Evolutionary conservation across 208 protist species (phyloP).

Genomic region (Porcisia hertigi): DNA sequence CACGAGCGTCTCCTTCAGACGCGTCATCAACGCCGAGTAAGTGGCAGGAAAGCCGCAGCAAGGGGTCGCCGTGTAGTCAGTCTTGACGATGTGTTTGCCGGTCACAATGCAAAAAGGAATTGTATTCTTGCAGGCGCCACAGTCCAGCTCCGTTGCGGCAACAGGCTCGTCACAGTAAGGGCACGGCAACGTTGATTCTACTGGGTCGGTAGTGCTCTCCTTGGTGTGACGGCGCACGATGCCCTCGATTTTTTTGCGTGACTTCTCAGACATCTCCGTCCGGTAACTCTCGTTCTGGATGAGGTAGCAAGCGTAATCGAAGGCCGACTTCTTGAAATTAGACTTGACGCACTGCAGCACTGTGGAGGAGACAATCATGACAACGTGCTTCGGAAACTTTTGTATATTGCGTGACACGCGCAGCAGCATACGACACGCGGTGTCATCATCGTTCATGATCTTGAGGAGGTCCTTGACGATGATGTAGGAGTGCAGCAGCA

Average conservation of each 20-base stretch:
- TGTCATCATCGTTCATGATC: slow-evolving; percentile 87
- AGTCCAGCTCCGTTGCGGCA: slow-evolving; percentile 92
- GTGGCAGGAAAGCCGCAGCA: slow-evolving; percentile 92
- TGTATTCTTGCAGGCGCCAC: slow-evolving; percentile 92
- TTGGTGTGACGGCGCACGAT: slow-evolving; percentile 92
- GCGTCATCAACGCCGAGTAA: slow-evolving; percentile 69
- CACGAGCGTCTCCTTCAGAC: slow-evolving; percentile 55
- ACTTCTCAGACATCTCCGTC: slow-evolving; percentile 90
- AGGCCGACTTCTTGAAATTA: slow-evolving; percentile 92
- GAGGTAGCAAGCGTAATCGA: slow-evolving; percentile 95
- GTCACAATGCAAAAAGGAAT: slow-evolving; percentile 96
- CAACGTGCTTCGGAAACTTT: slow-evolving; percentile 94
- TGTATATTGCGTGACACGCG: slow-evolving; percentile 95
- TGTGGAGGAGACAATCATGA: slow-evolving; percentile 94
- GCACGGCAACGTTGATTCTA: slow-evolving; percentile 87
- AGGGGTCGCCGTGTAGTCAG: slow-evolving; percentile 89
- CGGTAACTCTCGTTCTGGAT: slow-evolving; percentile 96
- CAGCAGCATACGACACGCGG: slow-evolving; percentile 95
- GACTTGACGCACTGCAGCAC: slow-evolving; percentile 95
- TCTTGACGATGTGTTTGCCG: slow-evolving; percentile 90
- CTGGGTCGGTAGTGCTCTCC: slow-evolving; percentile 74
- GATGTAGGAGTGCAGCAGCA: slow-evolving; percentile 97
- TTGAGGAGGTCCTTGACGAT: slow-evolving; percentile 95
- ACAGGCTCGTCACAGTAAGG: slow-evolving; percentile 92
- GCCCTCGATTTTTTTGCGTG: slow-evolving; percentile 96